These are phyloP conservation scores for Leptodontidium sp. DNA, from an alignment of 2,329 filamentous ascomycete genomes.

Conservation along the genomic window DNA sequence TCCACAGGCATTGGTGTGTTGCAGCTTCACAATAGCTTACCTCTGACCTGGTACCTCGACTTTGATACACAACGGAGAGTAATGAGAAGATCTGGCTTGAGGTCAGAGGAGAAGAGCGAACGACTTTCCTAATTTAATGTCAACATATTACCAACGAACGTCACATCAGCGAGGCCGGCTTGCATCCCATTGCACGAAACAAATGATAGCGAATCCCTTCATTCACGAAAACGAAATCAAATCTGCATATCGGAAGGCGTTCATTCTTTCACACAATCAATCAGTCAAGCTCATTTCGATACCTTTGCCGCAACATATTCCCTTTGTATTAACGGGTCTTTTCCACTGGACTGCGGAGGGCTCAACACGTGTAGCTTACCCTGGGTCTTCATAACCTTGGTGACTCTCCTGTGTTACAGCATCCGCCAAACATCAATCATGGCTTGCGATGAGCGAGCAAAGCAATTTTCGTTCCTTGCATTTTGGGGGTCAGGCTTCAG, in stretches of 20 bases:
- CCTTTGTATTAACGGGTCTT: conserved; percentile 23
- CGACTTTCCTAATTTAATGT: conserved; percentile 43
- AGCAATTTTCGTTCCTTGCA: conserved; percentile 6
- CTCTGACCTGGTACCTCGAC: background rate
- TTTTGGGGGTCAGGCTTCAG: background rate
- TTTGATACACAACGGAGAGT: conserved; percentile 19
- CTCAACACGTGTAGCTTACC: background rate
- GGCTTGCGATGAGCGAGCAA: conserved; percentile 16
- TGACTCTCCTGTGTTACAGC: background rate
- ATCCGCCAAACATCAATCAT: conserved; percentile 5
- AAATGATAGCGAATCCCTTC: conserved; percentile 34
- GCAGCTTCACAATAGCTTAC: conserved; percentile 58
- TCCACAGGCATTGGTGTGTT: conserved; percentile 97
- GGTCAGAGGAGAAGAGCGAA: conserved; percentile 28
- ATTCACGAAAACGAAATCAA: conserved; percentile 33
- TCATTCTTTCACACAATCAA: conserved; percentile 29
- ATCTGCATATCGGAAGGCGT: conserved; percentile 40
- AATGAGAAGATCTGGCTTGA: conserved; percentile 30
- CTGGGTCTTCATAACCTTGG: background rate
- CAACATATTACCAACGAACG: conserved; percentile 29
- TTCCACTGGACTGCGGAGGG: background rate
- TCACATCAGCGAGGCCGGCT: conserved; percentile 30
- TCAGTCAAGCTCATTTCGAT: conserved; percentile 33
- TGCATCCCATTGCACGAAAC: conserved; percentile 33
- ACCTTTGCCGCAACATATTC: conserved; percentile 36